These are phyloP conservation scores for Capsicum rhomboideum DNA, from an alignment of 257 asterid species.

Conservation along the genomic window DNA sequence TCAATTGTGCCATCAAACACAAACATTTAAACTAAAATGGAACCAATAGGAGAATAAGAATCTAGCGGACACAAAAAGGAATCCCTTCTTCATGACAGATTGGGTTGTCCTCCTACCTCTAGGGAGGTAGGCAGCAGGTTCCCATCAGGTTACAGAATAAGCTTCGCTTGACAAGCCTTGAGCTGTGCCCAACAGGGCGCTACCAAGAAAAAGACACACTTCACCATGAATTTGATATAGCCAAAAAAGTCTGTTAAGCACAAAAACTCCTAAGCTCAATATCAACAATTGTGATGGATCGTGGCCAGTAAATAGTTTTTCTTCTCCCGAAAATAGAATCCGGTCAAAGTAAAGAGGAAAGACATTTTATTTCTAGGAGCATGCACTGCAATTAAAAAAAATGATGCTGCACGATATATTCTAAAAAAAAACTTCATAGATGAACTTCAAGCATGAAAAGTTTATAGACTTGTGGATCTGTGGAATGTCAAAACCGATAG, in stretches of 20 bases:
- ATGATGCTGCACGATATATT: neutral
- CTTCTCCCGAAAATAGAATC: neutral
- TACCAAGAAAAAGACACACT: slow-evolving; percentile 58
- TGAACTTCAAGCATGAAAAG: neutral
- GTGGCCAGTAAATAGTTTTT: neutral
- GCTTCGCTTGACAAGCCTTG: slow-evolving; percentile 59
- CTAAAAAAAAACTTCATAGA: neutral
- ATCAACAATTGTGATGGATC: neutral
- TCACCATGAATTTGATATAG: slow-evolving; percentile 26
- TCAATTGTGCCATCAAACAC: slow-evolving; percentile 12
- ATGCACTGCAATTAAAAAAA: neutral
- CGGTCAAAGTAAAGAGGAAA: neutral
- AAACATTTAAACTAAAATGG: slow-evolving; percentile 13
- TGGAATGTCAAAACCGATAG: neutral
- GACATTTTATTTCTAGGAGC: neutral
- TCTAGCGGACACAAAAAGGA: slow-evolving; percentile 6
- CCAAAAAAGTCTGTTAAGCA: neutral
- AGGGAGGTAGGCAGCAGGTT: slow-evolving; percentile 86
- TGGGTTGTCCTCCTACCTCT: slow-evolving; percentile 56
- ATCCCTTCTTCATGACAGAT: slow-evolving; percentile 29
- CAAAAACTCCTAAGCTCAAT: neutral
- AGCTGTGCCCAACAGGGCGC: slow-evolving; percentile 53
- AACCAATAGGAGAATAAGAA: slow-evolving; percentile 2
- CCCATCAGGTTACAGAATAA: slow-evolving; percentile 65
- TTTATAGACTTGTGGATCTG: neutral